These are phyloP conservation scores for Nissolia schottii DNA, from an alignment of 306 rosid species.

Conservation along the genomic window DNA sequence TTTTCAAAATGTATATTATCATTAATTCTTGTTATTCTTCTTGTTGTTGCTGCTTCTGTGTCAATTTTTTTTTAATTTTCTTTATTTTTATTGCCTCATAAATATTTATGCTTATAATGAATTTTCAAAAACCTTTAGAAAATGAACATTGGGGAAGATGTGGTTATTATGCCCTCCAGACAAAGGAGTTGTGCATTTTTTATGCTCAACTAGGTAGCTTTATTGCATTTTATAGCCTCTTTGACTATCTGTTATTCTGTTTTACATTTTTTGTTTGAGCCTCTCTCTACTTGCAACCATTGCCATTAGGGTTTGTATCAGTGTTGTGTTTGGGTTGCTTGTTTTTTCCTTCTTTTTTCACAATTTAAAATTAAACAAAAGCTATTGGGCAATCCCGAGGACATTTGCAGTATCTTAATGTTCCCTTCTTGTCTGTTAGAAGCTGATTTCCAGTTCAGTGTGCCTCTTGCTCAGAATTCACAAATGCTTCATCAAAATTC, in stretches of 20 bases:
- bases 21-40: neutral
- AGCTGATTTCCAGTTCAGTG: neutral
- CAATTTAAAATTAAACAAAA: neutral
- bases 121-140: neutral
- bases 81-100: neutral
- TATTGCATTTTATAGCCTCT: neutral
- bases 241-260: neutral
- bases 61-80: neutral
- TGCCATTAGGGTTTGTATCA: neutral
- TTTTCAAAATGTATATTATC: neutral
- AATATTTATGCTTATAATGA: neutral
- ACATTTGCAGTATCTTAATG: neutral
- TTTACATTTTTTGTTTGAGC: neutral
- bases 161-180: neutral
- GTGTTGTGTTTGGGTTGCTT: neutral
- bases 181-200: neutral
- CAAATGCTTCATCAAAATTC: neutral
- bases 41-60: constrained; percentile 13
- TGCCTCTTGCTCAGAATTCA: neutral
- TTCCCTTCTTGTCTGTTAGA: neutral
- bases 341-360: neutral
- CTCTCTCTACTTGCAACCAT: neutral
- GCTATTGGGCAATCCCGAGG: neutral
- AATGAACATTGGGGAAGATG: neutral
- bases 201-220: neutral